A percentile compares a stretch with the other conserved stretches of the same genome.
Evolutionary conservation across 1,284 basidiomycete species (phyloP).

Genomic region (Trametes pubescens): DNA sequence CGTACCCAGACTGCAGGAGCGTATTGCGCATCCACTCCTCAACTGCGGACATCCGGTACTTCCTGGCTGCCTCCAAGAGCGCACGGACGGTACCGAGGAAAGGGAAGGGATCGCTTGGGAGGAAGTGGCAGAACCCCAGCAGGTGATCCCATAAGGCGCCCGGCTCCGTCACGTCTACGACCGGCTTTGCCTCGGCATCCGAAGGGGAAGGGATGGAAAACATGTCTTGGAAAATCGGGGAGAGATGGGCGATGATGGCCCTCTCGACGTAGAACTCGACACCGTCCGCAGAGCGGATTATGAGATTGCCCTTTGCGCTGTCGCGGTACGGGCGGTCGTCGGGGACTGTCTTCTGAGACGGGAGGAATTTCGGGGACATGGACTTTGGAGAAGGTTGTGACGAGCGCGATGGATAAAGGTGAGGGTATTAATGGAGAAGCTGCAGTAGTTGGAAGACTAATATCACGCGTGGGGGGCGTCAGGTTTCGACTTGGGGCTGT

Average conservation of each 20-base stretch:
- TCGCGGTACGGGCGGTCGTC: not conserved
- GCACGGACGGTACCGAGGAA: slow-evolving; percentile 30
- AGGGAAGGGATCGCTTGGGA: slow-evolving; percentile 11
- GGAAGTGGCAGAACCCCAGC: slow-evolving; percentile 3
- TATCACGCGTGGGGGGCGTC: too few species aligned
- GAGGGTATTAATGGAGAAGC: too few species aligned
- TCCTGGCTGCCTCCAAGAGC: slow-evolving; percentile 43
- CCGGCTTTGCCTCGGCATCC: not conserved
- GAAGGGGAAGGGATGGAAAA: slow-evolving; percentile 20
- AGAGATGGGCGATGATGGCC: slow-evolving; percentile 29
- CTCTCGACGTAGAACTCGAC: slow-evolving; percentile 28
- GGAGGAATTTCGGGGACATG: not conserved
- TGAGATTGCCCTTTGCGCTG: slow-evolving; percentile 31
- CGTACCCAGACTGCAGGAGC: slow-evolving; percentile 15
- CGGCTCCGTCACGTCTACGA: slow-evolving; percentile 4
- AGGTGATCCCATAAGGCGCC: slow-evolving; percentile 2
- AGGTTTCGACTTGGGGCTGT: too few species aligned
- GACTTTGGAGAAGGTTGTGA: too few species aligned
- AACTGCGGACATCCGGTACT: slow-evolving; percentile 46
- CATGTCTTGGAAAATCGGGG: slow-evolving; percentile 38
- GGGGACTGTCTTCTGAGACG: not conserved
- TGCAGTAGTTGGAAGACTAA: too few species aligned
- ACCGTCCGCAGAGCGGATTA: slow-evolving; percentile 39
- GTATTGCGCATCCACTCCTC: slow-evolving; percentile 19
- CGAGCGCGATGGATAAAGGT: too few species aligned